phyloP scores from a whole-genome alignment of 306 rosid species.

The Quercus parvula region DNA sequence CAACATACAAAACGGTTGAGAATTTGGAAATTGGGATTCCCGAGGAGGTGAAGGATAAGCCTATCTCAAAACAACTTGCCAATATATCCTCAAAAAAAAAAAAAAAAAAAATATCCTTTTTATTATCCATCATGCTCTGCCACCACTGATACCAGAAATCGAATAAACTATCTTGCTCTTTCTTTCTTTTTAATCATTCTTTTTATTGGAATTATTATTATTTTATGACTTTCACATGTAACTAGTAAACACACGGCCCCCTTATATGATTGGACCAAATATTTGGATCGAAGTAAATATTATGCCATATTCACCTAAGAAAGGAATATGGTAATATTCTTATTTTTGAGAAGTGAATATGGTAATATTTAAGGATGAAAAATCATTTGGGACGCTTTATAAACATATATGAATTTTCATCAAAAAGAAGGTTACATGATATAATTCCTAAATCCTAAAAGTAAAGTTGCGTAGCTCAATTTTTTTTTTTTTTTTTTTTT shows the following conservation, averaged over 20 bases:
- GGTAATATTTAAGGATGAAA: too few species aligned
- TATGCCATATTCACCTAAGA: too few species aligned
- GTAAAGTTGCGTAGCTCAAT: too few species aligned
- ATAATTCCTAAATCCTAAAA: too few species aligned
- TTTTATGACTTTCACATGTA: not conserved
- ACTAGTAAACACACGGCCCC: not conserved
- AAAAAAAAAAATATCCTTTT: not conserved
- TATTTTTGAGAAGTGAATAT: too few species aligned
- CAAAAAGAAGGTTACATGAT: too few species aligned
- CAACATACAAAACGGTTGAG: not conserved
- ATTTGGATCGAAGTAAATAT: too few species aligned
- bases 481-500: too few species aligned
- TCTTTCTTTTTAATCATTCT: not conserved
- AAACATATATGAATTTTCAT: too few species aligned
- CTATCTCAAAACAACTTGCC: conserved; percentile 16
- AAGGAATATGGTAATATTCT: too few species aligned
- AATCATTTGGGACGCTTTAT: too few species aligned
- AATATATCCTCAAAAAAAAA: conserved; percentile 4
- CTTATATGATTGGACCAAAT: not conserved
- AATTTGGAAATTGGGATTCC: conserved; percentile 11
- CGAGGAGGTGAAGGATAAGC: conserved; percentile 24
- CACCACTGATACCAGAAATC: not conserved
- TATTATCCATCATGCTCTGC: not conserved
- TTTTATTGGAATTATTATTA: too few species aligned
- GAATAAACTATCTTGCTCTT: not conserved